Evolutionary conservation across 176 grass and related monocot species (phyloP), one percentile per base, ranked within the genome.

Genomic region (barley (Hordeum vulgare)): DNA sequence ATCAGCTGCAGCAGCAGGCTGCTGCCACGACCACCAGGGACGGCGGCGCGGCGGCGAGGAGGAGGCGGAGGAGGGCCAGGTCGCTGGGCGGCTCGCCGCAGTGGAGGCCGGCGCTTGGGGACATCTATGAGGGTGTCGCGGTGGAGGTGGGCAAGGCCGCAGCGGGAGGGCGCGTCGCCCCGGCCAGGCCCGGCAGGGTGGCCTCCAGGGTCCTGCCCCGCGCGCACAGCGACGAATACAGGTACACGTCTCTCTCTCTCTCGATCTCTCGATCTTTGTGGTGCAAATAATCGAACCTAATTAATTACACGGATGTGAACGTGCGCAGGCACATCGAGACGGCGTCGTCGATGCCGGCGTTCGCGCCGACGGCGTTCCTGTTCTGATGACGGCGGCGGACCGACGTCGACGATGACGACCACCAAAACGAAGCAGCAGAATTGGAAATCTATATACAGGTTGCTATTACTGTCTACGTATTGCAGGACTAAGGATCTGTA

Each of bases 61-160:
- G 81, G 68, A 27, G 85, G 81, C 51, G 71, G 75, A 80, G 81
- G 66, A 85, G 83, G 37, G 37, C 65, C 54, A 72, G 27, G 66
- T 65, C 73, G 6, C 26, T 36, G 51, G 67, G 44, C 17, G 57
- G 53, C 3, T 75, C 77, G 5, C 74, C 27, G 5, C 85, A 91
- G 81, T 91, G 86, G 90, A 44, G 83, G 13, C 90, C 86, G 1
- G 40, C 90, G 26, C 90, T 91, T 1, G 83, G 90, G n/a, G 79
- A 86, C 39, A 91, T 91, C 83, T 88, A 68, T 75, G 90, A 91
- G 78, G 90, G 88, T 3, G 85, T 28, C 61, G 40, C 27, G 5
- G 42, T 21, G 71, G 71, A 71, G 35, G 74, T 62, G 1, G 76
- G 28, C 51, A 81, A 74, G 69, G 54, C 20, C 64, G 70, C 70